Conservation (phyloP, 73 alveolate genomes). For the Vitrella brassicaformis region DNA sequence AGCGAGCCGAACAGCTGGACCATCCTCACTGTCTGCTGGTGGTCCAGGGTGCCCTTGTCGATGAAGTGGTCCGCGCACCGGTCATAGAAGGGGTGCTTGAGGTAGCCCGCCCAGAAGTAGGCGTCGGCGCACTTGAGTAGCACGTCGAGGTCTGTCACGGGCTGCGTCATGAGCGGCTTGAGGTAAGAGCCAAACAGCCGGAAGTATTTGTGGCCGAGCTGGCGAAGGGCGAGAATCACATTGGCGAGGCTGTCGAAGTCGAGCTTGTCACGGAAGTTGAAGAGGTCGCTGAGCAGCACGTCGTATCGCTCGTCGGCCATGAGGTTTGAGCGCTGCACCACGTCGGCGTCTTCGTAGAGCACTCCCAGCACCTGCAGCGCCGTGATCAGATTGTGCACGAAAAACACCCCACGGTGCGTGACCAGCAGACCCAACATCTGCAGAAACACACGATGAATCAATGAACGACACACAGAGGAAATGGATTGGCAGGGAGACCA, state of each 20-base stretch:
- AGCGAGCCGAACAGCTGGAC: too few relatives aligned
- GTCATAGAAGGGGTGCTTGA: too few relatives aligned
- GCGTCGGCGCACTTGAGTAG: too few relatives aligned
- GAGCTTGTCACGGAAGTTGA: conserved; percentile 16
- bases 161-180: too few relatives aligned
- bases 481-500: too few relatives aligned
- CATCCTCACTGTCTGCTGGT: too few relatives aligned
- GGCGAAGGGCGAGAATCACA: conserved; percentile 5
- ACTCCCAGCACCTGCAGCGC: conserved; percentile 14
- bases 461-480: too few relatives aligned
- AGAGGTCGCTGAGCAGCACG: conserved; percentile 16
- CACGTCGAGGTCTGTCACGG: too few relatives aligned
- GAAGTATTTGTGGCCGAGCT: conserved; percentile 17
- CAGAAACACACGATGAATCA: not conserved
- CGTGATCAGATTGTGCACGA: conserved; percentile 31
- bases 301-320: conserved; percentile 1
- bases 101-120: too few relatives aligned
- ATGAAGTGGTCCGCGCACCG: too few relatives aligned
- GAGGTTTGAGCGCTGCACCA: not conserved
- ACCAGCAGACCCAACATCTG: conserved; percentile 14
- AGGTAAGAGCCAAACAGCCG: too few relatives aligned
- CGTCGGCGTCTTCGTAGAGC: conserved; percentile 1
- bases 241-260: conserved; percentile 26
- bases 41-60: too few relatives aligned
- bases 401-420: conserved; percentile 36